These are phyloP conservation scores for Clitopilus hobsonii DNA, from an alignment of 768 basidiomycete species.

Conservation along the genomic window DNA sequence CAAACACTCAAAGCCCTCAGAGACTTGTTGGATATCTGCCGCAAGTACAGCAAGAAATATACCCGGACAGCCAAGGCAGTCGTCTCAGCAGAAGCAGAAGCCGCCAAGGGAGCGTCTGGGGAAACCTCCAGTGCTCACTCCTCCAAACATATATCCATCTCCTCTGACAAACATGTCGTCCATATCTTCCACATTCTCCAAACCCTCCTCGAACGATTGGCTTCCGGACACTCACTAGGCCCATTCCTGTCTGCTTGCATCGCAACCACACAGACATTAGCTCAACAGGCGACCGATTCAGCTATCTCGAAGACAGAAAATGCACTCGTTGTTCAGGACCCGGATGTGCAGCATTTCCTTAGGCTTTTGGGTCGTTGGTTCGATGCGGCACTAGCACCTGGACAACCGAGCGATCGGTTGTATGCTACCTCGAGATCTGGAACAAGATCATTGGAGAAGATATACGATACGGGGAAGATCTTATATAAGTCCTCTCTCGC, in stretches of 20 bases:
- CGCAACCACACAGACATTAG: not conserved
- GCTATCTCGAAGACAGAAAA: not conserved
- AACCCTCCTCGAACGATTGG: conserved; percentile 28
- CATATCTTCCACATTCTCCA: conserved; percentile 23
- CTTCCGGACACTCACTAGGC: conserved; percentile 26
- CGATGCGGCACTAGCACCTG: conserved; percentile 12
- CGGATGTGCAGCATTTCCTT: conserved; percentile 16
- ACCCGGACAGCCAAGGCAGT: conserved; percentile 11
- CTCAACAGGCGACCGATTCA: not conserved
- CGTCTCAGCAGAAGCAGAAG: conserved; percentile 6
- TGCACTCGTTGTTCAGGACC: not conserved
- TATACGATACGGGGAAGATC: conserved; percentile 17
- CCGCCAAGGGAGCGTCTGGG: conserved; percentile 7
- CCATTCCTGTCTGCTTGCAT: conserved; percentile 13
- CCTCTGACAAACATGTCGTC: conserved; percentile 8
- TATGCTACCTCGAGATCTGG: conserved; percentile 18
- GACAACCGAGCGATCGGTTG: conserved; percentile 9
- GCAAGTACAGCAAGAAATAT: conserved; percentile 27
- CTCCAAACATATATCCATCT: conserved; percentile 3
- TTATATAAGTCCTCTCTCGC: conserved; percentile 8
- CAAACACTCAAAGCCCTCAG: conserved; percentile 25
- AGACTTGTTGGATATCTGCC: conserved; percentile 23
- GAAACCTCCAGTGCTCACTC: too few relatives aligned
- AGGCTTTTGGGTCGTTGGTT: conserved; percentile 15
- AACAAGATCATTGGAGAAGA: conserved; percentile 14